These are phyloP conservation scores for Ganoderma meredithae DNA, from an alignment of 1,284 basidiomycete species.

Conservation along the genomic window DNA sequence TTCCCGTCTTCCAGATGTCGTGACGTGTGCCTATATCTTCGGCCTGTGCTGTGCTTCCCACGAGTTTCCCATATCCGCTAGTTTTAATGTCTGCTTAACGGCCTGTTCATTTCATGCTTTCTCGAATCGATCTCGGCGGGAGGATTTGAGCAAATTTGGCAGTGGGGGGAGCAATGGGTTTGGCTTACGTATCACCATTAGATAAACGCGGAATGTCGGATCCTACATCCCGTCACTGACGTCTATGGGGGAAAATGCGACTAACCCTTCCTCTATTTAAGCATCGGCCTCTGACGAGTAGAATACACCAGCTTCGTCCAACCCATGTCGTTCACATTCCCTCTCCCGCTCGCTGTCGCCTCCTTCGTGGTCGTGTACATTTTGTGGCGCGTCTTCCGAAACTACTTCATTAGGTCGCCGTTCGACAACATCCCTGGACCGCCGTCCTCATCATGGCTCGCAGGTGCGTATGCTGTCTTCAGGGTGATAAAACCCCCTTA, in stretches of 20 bases:
- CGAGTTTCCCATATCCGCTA: background rate
- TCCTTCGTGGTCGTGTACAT: background rate
- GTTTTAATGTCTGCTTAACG: background rate
- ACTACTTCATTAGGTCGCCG: background rate
- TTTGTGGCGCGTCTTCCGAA: background rate
- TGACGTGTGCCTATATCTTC: background rate
- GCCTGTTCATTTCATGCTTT: background rate
- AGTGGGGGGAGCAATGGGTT: no score
- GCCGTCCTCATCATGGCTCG: background rate
- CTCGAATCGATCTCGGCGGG: no score
- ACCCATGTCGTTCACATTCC: background rate
- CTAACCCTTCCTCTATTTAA: background rate
- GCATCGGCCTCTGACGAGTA: no score
- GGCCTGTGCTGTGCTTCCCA: background rate
- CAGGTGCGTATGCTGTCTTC: background rate
- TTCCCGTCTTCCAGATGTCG: background rate
- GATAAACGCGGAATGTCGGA: background rate
- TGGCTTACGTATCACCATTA: background rate
- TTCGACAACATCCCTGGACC: constrained; percentile 8
- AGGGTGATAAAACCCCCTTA: no score
- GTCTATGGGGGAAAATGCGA: background rate
- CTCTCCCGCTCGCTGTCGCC: background rate
- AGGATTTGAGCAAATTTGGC: no score
- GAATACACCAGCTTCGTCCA: background rate
- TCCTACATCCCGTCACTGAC: background rate